These are phyloP conservation scores for Pyrenochaeta sp. DNA, from an alignment of 2,329 filamentous ascomycete species.

Conservation along the genomic window DNA sequence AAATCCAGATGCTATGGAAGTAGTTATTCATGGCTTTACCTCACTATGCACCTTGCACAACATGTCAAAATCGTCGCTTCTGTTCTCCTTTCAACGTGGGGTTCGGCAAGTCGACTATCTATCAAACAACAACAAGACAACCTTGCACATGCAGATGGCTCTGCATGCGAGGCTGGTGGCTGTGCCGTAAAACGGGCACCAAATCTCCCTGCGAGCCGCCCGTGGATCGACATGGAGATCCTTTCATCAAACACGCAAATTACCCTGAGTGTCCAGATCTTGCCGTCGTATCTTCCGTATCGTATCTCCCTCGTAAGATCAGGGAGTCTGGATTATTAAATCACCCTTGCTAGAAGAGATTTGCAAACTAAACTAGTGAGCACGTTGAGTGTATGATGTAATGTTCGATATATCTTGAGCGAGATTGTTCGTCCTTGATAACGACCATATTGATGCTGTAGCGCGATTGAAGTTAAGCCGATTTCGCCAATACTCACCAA, in stretches of 20 bases:
- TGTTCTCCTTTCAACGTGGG: neutral
- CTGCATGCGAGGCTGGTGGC: conserved; percentile 5
- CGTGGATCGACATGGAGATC: conserved; percentile 13
- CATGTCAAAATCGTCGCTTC: too few relatives aligned
- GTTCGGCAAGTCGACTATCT: neutral
- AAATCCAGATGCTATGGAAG: too few relatives aligned
- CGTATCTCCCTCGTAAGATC: conserved; percentile 6
- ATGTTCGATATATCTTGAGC: too few relatives aligned
- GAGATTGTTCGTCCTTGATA: too few relatives aligned
- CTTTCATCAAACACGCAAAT: conserved; percentile 23
- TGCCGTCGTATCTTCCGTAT: neutral
- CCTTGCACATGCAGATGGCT: conserved; percentile 4
- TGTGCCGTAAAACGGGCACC: conserved; percentile 10
- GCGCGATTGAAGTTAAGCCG: too few relatives aligned
- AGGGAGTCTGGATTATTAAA: conserved; percentile 8
- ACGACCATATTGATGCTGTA: too few relatives aligned
- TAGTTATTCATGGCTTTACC: too few relatives aligned
- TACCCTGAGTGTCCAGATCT: conserved; percentile 4
- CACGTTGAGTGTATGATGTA: conserved; percentile 3
- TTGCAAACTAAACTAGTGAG: neutral
- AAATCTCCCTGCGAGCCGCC: conserved; percentile 17
- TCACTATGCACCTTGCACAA: too few relatives aligned
- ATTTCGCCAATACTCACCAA: too few relatives aligned
- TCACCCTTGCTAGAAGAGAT: neutral
- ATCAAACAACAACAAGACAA: neutral